Evolutionary conservation across 2,329 filamentous ascomycete genomes (phyloP), one percentile per base, ranked within the genome.

Genomic region (Scedosporium boydii): DNA sequence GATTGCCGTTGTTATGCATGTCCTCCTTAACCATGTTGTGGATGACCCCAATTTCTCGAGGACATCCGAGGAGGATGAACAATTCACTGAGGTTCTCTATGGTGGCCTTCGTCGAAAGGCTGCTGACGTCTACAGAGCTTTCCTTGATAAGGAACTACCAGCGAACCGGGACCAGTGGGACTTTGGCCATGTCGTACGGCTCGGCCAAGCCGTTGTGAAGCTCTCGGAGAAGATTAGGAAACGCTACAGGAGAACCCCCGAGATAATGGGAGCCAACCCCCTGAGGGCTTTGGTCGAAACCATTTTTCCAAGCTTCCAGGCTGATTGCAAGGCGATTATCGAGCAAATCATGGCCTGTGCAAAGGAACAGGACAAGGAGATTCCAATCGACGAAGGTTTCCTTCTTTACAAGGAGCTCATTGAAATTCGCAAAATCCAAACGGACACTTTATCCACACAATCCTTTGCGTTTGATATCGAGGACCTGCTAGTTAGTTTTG

Each of bases 371-470:
- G 87, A 84, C 14, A 82, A 87, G 62, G 91, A 96, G 68, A 86
- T 98, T 58, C 87, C 89, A 46, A 84, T 98, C 27, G 85, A 96
- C 70, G 95, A 99, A 72, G 95, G 93, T 0, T 98, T 99, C 72
- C 90, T 96, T 67, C 77, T 99, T 18, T 99, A 99, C 77, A 89
- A 86, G 69, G 91, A 96, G 70, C 79, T 99, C 63, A 87, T 93
- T 21, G 88, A 90, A 66, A 91, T 97, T 64, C 88, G 95, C 34
- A 82, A 84, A 41, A 91, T 96, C 27, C 93, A 97, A 72, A 81
- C 83, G 6, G 83, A 90, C 65, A 87, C 86, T 23, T 80, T 97
- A 18, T 90, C 90, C 0, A 81, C 80, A 66, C 79, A 85, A 64
- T 84, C 86, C 1, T 99, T 98, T 72, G 87, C 87, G 4, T 97